Evolutionary conservation across 2,329 filamentous ascomycete genomes (phyloP), one percentile per base, ranked within the genome.

Genomic region (Colletotrichum eleusines): DNA sequence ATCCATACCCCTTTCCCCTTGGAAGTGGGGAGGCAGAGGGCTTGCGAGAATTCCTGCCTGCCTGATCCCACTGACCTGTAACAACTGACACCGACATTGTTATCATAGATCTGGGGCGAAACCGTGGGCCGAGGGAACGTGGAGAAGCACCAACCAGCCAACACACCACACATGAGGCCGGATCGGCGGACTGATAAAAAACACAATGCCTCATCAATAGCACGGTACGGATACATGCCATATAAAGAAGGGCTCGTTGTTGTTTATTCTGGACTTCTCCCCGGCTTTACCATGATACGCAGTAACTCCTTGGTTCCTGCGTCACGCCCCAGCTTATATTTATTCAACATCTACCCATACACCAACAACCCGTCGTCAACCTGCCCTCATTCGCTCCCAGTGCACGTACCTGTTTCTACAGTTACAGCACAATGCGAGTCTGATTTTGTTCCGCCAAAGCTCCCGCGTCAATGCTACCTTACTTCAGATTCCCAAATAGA

Each of bases 81-180:
- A 48, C 26, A n/a, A 48, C 1, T 54, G 60, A 42, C 46, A 35
- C 53, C 26, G 38, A 35, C 28, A 44, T 38, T 28, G 53, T 44
- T 50, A 58, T 11, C 60, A 58, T 4, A 64, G 57, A 40, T 3
- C 35, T 26, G 16, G 44, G 53, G 28, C 44, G 28, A 64, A 44
- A 28, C 44, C 66, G 50, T 46, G 44, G 58, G 60, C 53, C 44
- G 48, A 48, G 57, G 57, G 54, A 44, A 26, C 62, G 64, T 62
- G 64, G 64, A 62, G 57, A 54, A 38, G 48, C 26, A 18, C 26
- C 38, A 48, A 18, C 26, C 38, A 48, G 55, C 38, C n/a, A 20
- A n/a, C 33, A 66, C 48, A 54, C 33, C 33, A 11, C 48, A 54
- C 23, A 23, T 28, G 35, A 60, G 26, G 18, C 23, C 48, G 26